Base-by-base conservation (phyloP, 208 protist genomes). In the Acanthamoeba quina region DNA sequence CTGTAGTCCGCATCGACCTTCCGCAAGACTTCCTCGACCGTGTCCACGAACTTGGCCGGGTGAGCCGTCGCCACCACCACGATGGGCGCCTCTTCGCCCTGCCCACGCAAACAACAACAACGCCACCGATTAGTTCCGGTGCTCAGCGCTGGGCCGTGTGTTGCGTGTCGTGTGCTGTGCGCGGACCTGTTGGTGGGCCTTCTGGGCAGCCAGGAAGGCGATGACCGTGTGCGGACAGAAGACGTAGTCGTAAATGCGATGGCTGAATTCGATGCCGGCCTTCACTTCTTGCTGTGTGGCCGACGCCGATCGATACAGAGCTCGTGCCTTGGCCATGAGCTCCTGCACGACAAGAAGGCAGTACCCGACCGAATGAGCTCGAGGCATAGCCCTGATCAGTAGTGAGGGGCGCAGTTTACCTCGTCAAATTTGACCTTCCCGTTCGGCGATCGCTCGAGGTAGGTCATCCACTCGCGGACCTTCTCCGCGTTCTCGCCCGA, bases 401-500 rank as follows among this genome's bases (percentile, higher is more conserved):
- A 7, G 60, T 15, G 60, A 24, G 6, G 3, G 26, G 7, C 85
- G 29, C 37, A 58, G 37, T 26, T 13, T 47, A 93, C 62, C 31
- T 95, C 66, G 41, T 31, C 58, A 24, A 95, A n/a, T 31, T 29
- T 64, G 47, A 76, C 94, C 34, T 41, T 92, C 19, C 29, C n/a
- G 80, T 34, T n/a, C 10, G 17, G 49, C 10, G 10, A 15, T 7
- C 4, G 29, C 66, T 91, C 70, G 47, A 96, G 95, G 47, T 94
- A 26, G 41, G 90, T 44, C 94, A 96, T 95, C 56, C 58, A 80
- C 26, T 74, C 62, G 7, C 24, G 26, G 26, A 99, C 97, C 49
- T 97, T 76, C 5, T 13, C 82, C 4, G 97, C 94, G 96, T 99
- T 96, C 15, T 98, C 97, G 92, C 97, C 96, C 92, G 93, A 97